These are phyloP conservation scores for Fusarium verrucosum DNA, from an alignment of 2,329 filamentous ascomycete genomes.

Conservation along the genomic window DNA sequence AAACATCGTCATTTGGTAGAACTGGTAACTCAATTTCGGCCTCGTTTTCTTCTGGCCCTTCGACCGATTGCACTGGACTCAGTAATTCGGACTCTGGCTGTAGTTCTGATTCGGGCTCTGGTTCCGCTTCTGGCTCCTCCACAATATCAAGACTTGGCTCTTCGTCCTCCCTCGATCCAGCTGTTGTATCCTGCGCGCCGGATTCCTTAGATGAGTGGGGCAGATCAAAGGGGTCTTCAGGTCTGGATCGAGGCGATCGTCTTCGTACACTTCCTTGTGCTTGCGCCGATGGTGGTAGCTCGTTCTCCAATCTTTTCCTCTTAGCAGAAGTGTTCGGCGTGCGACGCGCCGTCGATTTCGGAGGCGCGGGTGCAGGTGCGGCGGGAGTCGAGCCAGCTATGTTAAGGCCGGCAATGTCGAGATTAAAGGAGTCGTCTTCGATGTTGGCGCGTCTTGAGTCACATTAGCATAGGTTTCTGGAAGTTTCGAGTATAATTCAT, in stretches of 20 bases:
- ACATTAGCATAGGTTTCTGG: not conserved
- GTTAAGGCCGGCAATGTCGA: slow-evolving; percentile 58
- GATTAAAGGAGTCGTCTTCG: slow-evolving; percentile 67
- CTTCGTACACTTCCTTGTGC: slow-evolving; percentile 16
- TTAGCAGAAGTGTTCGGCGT: slow-evolving; percentile 61
- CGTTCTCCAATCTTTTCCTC: slow-evolving; percentile 51
- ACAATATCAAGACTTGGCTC: not conserved
- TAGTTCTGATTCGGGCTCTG: not conserved
- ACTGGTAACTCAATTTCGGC: slow-evolving; percentile 36
- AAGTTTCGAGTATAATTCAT: slow-evolving; percentile 40
- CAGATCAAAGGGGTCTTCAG: slow-evolving; percentile 44
- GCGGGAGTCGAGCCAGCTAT: slow-evolving; percentile 37
- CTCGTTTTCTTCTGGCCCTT: slow-evolving; percentile 9
- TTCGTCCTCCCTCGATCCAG: slow-evolving; percentile 3
- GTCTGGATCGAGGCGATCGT: slow-evolving; percentile 31
- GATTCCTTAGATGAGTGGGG: slow-evolving; percentile 47
- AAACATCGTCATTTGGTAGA: slow-evolving; percentile 21
- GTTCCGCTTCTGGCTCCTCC: not conserved
- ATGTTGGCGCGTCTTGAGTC: slow-evolving; percentile 62
- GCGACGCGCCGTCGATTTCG: slow-evolving; percentile 48
- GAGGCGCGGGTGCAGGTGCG: slow-evolving; percentile 36
- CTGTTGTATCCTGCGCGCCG: slow-evolving; percentile 21
- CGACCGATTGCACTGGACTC: slow-evolving; percentile 18
- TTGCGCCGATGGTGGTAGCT: slow-evolving; percentile 23
- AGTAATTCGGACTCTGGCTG: slow-evolving; percentile 11